A percentile compares a stretch with the other conserved stretches of the same genome.
phyloP scores from a whole-genome alignment of 768 basidiomycete genomes.

The Chiua virens region DNA sequence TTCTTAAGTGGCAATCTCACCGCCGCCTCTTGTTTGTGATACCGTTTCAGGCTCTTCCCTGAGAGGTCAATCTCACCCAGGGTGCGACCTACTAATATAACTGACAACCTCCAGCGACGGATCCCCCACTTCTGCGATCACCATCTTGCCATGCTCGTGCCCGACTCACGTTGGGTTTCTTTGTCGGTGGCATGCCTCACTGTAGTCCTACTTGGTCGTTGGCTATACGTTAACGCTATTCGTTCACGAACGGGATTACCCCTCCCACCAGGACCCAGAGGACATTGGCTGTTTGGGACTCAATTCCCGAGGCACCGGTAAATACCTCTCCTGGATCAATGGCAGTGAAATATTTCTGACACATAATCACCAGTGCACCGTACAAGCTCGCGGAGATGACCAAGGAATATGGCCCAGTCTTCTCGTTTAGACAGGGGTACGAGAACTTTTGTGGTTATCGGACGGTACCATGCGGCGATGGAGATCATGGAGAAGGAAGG shows the following conservation, averaged over 20 bases:
- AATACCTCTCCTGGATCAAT: background rate
- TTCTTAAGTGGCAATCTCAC: too few species aligned
- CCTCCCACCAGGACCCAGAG: slow-evolving; percentile 10
- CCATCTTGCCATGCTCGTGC: too few species aligned
- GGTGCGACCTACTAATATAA: too few species aligned
- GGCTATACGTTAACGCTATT: too few species aligned
- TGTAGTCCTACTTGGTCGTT: too few species aligned
- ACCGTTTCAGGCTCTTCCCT: too few species aligned
- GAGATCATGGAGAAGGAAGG: slow-evolving; percentile 44
- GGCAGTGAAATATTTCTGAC: background rate
- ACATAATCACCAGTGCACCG: background rate
- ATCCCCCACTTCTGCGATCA: too few species aligned
- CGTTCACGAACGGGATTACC: background rate
- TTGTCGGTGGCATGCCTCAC: too few species aligned
- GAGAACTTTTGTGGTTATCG: slow-evolving; percentile 19
- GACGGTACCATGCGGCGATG: slow-evolving; percentile 32
- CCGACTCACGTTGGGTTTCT: too few species aligned
- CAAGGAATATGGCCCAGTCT: slow-evolving; percentile 59
- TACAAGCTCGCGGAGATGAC: slow-evolving; percentile 53
- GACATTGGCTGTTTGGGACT: slow-evolving; percentile 16
- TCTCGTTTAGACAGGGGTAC: slow-evolving; percentile 51
- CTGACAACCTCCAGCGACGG: too few species aligned
- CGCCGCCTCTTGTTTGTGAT: too few species aligned
- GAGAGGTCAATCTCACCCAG: too few species aligned
- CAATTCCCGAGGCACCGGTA: slow-evolving; percentile 9